Evolutionary conservation across 1,139 yeast genomes (phyloP).

Genomic region (Taphrina wiesneri): DNA sequence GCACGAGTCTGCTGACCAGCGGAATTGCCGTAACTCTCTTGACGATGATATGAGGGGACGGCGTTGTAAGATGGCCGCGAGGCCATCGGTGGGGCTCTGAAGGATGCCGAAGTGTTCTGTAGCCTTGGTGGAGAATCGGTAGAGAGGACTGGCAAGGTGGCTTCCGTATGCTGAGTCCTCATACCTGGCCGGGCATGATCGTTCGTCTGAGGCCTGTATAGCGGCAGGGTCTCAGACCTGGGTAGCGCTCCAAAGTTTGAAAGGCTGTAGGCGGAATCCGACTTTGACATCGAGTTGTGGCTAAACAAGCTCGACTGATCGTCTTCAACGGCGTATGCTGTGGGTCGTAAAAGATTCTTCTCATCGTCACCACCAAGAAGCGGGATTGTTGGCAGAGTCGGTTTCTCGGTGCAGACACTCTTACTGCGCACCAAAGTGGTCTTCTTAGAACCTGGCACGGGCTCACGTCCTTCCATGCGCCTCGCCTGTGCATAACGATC

Average conservation of each 20-base stretch:
- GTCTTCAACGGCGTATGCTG: background rate
- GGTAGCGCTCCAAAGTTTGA: conserved; percentile 16
- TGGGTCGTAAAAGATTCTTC: background rate
- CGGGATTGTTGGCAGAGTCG: conserved; percentile 23
- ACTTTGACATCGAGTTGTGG: conserved; percentile 7
- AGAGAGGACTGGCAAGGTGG: conserved; percentile 3
- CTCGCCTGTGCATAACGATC: conserved; percentile 31
- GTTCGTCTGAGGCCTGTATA: conserved; percentile 18
- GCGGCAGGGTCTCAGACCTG: conserved; percentile 12
- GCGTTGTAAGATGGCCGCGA: conserved; percentile 1
- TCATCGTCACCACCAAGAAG: conserved; percentile 8
- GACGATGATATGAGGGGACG: conserved; percentile 27
- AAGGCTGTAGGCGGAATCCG: conserved; percentile 4
- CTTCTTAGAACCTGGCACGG: conserved; percentile 1
- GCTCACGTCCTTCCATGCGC: background rate
- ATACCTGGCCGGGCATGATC: background rate
- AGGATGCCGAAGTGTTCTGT: background rate
- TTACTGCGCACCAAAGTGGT: conserved; percentile 7
- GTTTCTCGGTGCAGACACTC: conserved; percentile 20
- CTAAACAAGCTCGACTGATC: conserved; percentile 17
- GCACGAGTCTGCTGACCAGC: background rate
- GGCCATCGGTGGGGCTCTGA: background rate
- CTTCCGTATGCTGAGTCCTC: background rate
- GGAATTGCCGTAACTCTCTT: conserved; percentile 12
- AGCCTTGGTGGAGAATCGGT: conserved; percentile 8